Evolutionary conservation across 805 yeast species (phyloP).

Genomic region (Barnettozyma wickerhamii): DNA sequence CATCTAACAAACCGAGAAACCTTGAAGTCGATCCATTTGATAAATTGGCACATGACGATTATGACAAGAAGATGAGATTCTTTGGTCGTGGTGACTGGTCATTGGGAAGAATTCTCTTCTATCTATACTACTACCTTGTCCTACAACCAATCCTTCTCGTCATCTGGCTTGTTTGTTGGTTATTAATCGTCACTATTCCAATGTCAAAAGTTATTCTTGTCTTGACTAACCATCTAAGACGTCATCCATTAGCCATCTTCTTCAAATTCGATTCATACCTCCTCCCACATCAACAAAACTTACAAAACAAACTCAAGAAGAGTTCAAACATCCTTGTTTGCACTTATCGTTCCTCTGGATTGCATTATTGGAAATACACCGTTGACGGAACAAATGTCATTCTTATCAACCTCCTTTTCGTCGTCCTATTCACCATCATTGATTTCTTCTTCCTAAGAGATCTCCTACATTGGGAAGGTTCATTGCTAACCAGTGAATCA

Average conservation of each 20-base stretch:
- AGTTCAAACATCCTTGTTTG: constrained; percentile 67
- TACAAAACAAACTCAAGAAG: constrained; percentile 16
- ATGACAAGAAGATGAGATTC: constrained; percentile 43
- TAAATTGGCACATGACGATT: constrained; percentile 17
- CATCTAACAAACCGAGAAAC: neutral
- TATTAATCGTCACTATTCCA: constrained; percentile 84
- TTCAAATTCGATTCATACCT: constrained; percentile 51
- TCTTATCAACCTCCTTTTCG: constrained; percentile 74
- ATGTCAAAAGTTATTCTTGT: constrained; percentile 78
- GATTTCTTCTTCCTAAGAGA: constrained; percentile 67
- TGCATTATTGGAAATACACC: constrained; percentile 92
- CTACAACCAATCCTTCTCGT: constrained; percentile 62
- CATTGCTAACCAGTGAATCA: constrained; percentile 48
- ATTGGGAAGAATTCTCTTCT: constrained; percentile 74
- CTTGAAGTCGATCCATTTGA: neutral
- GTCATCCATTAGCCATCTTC: constrained; percentile 87
- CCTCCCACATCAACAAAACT: constrained; percentile 13
- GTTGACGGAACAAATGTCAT: constrained; percentile 95
- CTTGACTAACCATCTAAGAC: constrained; percentile 70
- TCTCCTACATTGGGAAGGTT: constrained; percentile 29
- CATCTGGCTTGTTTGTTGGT: constrained; percentile 66
- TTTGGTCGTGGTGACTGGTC: constrained; percentile 96
- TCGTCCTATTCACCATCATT: constrained; percentile 77
- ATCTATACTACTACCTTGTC: constrained; percentile 59
- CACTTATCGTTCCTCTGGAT: constrained; percentile 88